Evolutionary conservation across 176 grass and related monocot genomes (phyloP), one percentile per base, ranked within the genome.

Genomic region (Coix lacrymajobi): DNA sequence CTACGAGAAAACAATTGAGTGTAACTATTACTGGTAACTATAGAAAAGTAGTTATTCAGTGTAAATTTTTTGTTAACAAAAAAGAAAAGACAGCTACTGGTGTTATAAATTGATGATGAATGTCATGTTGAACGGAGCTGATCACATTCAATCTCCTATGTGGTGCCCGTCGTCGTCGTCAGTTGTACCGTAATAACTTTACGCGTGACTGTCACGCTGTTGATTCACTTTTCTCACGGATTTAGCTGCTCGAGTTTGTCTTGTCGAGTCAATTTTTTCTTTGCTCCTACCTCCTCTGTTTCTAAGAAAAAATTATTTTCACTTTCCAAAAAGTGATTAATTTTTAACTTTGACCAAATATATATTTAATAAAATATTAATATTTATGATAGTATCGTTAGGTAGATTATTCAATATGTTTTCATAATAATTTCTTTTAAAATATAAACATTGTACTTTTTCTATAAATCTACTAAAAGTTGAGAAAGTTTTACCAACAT

Each of bases 51-150:
- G 17, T 43, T 33, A 8, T 24, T 73, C 20, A 17, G 43, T 73
- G 43, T 73, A 73, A 11, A 73, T 40, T 67, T 58, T 15, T 43
- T 41, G 11, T 36, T 56, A 78, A 75, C 12, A 77, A 68, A 77
- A 68, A 77, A 77, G 45, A 29, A n/a, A 58, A 81, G 24, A 26
- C 4, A 75, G 13, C 8, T 52, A 20, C 12, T 72, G 17, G 25
- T 74, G 61, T 80, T 81, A 30, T 66, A 81, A 67, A 45, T 60
- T 69, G 28, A 81, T 28, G 62, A 41, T 81, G 29, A 43, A 69
- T n/a, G 14, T 9, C 68, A 2, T 32, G 4, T 36, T 45, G 12
- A 4, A 19, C 25, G 25, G 15, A 66, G 46, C 30, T 61, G 19
- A n/a, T 30, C 43, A n/a, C 24, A 76, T n/a, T 70, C n/a, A 58